phyloP scores from a whole-genome alignment of 192 early-diverging fungal species.

The Coemansia sp. region DNA sequence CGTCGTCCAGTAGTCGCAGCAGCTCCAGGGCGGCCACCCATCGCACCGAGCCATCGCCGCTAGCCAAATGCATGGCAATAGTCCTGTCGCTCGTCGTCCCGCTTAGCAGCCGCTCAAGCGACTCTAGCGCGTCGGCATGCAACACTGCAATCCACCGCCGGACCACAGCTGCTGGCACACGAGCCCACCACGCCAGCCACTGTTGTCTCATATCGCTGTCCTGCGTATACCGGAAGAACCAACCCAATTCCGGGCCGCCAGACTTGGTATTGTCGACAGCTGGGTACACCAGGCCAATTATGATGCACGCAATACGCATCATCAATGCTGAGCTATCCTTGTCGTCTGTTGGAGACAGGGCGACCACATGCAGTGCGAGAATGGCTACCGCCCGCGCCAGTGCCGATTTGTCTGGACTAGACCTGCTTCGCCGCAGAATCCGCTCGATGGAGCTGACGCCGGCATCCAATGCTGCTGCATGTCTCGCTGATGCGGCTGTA shows the following conservation, averaged over 20 bases:
- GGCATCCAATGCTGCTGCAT: not conserved
- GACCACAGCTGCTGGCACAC: constrained; percentile 23
- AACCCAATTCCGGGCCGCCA: constrained; percentile 4
- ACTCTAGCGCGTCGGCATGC: constrained; percentile 19
- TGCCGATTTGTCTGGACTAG: not conserved
- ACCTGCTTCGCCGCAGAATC: not conserved
- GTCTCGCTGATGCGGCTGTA: not conserved
- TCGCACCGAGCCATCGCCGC: constrained; percentile 12
- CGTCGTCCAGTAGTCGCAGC: constrained; percentile 32
- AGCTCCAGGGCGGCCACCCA: constrained; percentile 44
- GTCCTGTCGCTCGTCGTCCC: constrained; percentile 24
- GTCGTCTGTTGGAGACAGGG: not conserved
- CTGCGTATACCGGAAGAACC: constrained; percentile 31
- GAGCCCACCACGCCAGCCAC: constrained; percentile 48
- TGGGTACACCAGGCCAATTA: constrained; percentile 4
- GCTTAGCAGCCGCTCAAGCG: constrained; percentile 9
- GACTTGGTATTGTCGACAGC: not conserved
- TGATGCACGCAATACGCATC: constrained; percentile 11
- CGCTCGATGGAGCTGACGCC: not conserved
- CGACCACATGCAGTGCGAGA: constrained; percentile 9
- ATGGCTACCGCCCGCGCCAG: constrained; percentile 24
- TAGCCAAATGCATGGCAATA: constrained; percentile 17
- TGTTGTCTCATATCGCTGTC: constrained; percentile 23
- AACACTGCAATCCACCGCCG: constrained; percentile 26
- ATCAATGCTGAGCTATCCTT: not conserved